Base-by-base conservation (phyloP, 768 basidiomycete genomes). In the Gloeopeniophorella convolvens region DNA sequence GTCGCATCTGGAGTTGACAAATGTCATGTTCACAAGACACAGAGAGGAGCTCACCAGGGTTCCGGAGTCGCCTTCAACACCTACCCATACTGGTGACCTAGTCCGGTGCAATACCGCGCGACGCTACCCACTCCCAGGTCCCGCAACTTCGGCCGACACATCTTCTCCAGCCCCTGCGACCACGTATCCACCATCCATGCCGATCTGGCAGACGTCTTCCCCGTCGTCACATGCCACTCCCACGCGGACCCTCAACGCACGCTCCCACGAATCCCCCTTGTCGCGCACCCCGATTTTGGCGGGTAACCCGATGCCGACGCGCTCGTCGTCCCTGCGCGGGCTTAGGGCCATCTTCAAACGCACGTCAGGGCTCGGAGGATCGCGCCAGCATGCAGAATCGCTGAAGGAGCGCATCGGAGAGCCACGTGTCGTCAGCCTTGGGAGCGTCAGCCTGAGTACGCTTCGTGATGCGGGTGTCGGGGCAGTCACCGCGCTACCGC, bases 341-440 rank as follows among this genome's bases (percentile, higher is more conserved):
- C 35, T 53, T 18, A 40, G 51, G 13, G 46, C 51, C 5, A 53
- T 53, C 8, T 53, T 53, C 35, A 48, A 53, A n/a, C 51, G 51
- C 8, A 53, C 46, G 15, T 53, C 51, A 26, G 45, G 40, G 10
- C 30, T 35, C 18, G 23, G 23, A 11, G 34, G 13, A 3, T 42
- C 36, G 28, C 51, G 46, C 11, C 46, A 48, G 41, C 46, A 45
- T 18, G 28, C 51, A 24, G 51, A 53, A 23, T 53, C 51, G 15
- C 26, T 53, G 34, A 53, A 53, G 30, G 51, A 48, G 10, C 51
- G 32, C 15, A 53, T 53, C 7, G 8, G 46, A 2, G 45, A 53
- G 24, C 51, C 51, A 6, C 41, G 45, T 28, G 18, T 53, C 15
- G 28, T 53, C 2, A 53, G 51, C 30, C 51, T 53, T 3, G 51